Conservation (phyloP, 2,329 filamentous ascomycete genomes). For the Alternaria postmessia region DNA sequence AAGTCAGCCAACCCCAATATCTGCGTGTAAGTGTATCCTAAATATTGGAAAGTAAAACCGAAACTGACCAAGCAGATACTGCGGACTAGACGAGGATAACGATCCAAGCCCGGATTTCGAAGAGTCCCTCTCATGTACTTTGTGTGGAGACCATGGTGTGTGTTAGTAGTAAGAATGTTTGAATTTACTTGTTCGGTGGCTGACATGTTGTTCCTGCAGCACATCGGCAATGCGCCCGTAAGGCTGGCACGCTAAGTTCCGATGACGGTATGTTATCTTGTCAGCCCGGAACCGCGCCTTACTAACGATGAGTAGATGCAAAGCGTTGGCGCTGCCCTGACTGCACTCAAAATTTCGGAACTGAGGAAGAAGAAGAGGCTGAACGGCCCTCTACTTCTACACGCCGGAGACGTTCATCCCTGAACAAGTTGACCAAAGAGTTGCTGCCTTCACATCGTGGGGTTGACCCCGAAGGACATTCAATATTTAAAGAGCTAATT, state of each 20-base stretch:
- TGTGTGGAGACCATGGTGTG: constrained; percentile 85
- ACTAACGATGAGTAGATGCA: constrained; percentile 56
- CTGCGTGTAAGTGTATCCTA: constrained; percentile 67
- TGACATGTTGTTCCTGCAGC: constrained; percentile 67
- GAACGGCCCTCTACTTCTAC: constrained; percentile 52
- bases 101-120: constrained; percentile 85
- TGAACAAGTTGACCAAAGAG: constrained; percentile 74
- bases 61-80: constrained; percentile 68
- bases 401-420: constrained; percentile 64
- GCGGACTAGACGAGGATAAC: constrained; percentile 81
- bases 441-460: constrained; percentile 74
- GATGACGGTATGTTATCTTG: constrained; percentile 67
- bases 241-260: constrained; percentile 68
- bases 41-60: not conserved
- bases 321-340: constrained; percentile 69
- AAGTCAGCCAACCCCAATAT: constrained; percentile 60
- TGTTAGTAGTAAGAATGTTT: constrained; percentile 36
- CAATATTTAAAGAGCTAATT: constrained; percentile 77
- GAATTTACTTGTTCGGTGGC: constrained; percentile 47
- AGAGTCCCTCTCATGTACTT: constrained; percentile 75
- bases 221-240: constrained; percentile 87
- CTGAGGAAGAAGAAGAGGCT: constrained; percentile 48
- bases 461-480: constrained; percentile 69
- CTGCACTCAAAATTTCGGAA: constrained; percentile 60
- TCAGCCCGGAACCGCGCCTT: constrained; percentile 15